Evolutionary conservation across 352 stramenopile species (phyloP), one percentile per base, ranked within the genome.

Genomic region (Phytopythium mirpurense): DNA sequence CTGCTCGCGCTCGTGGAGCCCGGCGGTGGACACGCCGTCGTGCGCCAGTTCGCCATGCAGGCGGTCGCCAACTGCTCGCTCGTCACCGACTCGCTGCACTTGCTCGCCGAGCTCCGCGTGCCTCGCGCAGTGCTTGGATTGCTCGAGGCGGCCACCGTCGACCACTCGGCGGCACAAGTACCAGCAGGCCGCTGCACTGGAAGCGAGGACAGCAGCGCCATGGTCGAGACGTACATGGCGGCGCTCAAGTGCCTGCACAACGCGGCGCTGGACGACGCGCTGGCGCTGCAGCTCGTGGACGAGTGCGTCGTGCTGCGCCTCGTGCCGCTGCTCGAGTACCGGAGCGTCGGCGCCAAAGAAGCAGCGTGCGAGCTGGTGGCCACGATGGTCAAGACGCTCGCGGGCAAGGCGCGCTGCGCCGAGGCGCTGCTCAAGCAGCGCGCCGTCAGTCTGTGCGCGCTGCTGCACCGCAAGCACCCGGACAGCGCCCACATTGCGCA

Each of bases 51-150:
- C 52, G 75, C 74, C 0, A 70, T 85, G 15, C 70, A 90, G 52
- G 76, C 76, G 15, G 46, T 90, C 0, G 83, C 72, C 1, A 93
- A 93, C 45, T 93, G 83, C 62, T 93, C 83, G 2, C 62, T 86
- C 6, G 71, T 93, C 32, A 81, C 64, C 0, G 83, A 93, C 57
- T 88, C 80, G 2, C 53, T 90, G 3, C 79, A 93, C 48, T 46
- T 93, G 5, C 90, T 87, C 54, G 65, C 67, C 8, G 79, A 93
- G 49, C 65, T 90, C n/a, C 67, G 67, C 21, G 74, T 93, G 0
- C 59, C 66, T 2, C 57, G 65, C 2, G 78, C 76, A 0, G 70
- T 88, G 1, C 58, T 90, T 21, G 40, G 49, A 1, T 51, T 90
- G 14, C 67, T 93, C 0, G 78, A 93, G 21, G 32, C 46, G 21